Percentiles rank a stretch among this genome's conserved stretches.
Conservation (phyloP, 495 filamentous ascomycete species). For the Xylaria intraflava region DNA sequence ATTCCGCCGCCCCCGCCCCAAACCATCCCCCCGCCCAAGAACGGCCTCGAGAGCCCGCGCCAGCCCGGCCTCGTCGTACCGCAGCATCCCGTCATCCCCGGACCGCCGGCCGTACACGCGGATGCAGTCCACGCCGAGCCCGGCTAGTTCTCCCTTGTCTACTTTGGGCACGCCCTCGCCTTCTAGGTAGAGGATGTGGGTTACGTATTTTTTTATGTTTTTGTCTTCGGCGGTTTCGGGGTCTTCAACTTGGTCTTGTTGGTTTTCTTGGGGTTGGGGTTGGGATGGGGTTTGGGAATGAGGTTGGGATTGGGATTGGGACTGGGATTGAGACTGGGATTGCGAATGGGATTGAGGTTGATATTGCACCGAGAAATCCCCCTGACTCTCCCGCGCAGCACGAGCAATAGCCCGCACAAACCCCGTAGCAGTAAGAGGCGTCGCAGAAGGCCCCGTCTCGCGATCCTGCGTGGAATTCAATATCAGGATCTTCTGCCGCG, state of each 20-base stretch:
- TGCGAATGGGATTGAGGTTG: too few relatives aligned
- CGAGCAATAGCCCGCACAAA: slow-evolving; percentile 73
- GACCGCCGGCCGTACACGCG: slow-evolving; percentile 69
- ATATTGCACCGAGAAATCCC: neutral
- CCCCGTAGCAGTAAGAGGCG: slow-evolving; percentile 61
- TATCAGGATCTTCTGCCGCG: slow-evolving; percentile 71
- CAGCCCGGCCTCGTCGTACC: slow-evolving; percentile 73
- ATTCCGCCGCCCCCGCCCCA: slow-evolving; percentile 59
- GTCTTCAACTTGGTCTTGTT: neutral
- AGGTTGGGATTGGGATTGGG: too few relatives aligned
- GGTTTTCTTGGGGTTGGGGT: too few relatives aligned
- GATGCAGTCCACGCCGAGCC: slow-evolving; percentile 68
- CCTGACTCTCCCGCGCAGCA: slow-evolving; percentile 45
- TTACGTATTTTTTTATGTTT: slow-evolving; percentile 56
- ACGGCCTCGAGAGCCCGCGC: slow-evolving; percentile 72
- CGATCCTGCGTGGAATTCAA: slow-evolving; percentile 77
- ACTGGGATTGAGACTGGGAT: too few relatives aligned
- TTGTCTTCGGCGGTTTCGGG: neutral
- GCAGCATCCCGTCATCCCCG: slow-evolving; percentile 49
- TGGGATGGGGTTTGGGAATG: too few relatives aligned
- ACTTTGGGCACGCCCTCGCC: slow-evolving; percentile 64
- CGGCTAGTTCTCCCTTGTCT: slow-evolving; percentile 54
- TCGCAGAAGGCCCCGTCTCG: slow-evolving; percentile 64
- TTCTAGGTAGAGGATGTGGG: slow-evolving; percentile 77
- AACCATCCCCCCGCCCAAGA: slow-evolving; percentile 62